A percentile compares a stretch with the other conserved stretches of the same genome.
Conservation (phyloP, 1,284 basidiomycete species). For the Leucocoprinus gongylophorus region DNA sequence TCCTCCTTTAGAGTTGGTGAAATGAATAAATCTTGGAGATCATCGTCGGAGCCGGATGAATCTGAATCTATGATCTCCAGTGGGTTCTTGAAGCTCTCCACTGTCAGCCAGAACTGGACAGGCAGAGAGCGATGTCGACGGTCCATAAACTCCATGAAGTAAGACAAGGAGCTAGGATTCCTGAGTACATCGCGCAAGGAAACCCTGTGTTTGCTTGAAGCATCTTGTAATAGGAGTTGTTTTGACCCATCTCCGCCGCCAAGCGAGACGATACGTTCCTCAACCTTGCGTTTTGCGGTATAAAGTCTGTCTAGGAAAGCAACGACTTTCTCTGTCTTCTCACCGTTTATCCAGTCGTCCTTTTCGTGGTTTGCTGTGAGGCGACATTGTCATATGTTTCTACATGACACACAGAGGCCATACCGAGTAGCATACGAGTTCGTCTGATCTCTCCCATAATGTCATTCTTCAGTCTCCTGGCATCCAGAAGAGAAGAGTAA, state of each 20-base stretch:
- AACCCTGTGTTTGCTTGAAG: slow-evolving; percentile 35
- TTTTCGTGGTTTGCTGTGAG: slow-evolving; percentile 68
- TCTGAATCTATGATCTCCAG: slow-evolving; percentile 77
- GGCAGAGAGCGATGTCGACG: slow-evolving; percentile 75
- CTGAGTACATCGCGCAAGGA: slow-evolving; percentile 71
- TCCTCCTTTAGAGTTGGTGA: slow-evolving; percentile 73
- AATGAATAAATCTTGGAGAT: slow-evolving; percentile 51
- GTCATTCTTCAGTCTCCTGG: slow-evolving; percentile 85
- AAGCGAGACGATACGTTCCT: slow-evolving; percentile 75
- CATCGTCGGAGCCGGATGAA: slow-evolving; percentile 60
- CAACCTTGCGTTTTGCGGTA: slow-evolving; percentile 79
- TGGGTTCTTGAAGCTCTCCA: slow-evolving; percentile 96
- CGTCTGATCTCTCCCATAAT: slow-evolving; percentile 80
- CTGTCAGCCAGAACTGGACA: slow-evolving; percentile 95
- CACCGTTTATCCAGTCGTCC: slow-evolving; percentile 77
- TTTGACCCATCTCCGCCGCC: slow-evolving; percentile 43
- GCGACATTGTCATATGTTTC: not conserved
- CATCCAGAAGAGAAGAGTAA: slow-evolving; percentile 79
- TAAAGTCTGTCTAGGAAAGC: slow-evolving; percentile 86
- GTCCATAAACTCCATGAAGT: slow-evolving; percentile 99
- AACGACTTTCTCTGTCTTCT: slow-evolving; percentile 76
- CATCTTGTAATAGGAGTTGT: slow-evolving; percentile 27
- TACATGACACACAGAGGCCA: slow-evolving; percentile 13
- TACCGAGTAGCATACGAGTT: slow-evolving; percentile 67
- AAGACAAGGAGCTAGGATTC: slow-evolving; percentile 85